A percentile compares a stretch with the other conserved stretches of the same genome.
Evolutionary conservation across 2,329 filamentous ascomycete species (phyloP).

Genomic region (Cladophialophora psammophila): DNA sequence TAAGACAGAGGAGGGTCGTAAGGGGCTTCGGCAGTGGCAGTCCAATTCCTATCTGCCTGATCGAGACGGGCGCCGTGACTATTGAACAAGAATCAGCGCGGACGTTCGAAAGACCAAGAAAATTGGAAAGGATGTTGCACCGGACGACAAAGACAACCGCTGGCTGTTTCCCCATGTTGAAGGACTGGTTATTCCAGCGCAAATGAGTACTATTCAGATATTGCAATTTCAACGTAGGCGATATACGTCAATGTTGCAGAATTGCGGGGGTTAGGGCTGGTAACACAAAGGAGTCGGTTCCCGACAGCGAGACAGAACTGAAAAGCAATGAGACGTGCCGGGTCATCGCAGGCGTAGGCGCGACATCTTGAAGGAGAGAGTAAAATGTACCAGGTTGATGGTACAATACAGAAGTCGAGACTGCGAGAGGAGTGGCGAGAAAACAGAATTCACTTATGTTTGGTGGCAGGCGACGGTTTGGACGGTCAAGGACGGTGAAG

Average conservation of each 20-base stretch:
- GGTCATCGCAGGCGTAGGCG: constrained; percentile 2
- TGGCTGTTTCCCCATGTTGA: constrained; percentile 50
- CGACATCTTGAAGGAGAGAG: constrained; percentile 9
- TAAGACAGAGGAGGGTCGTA: constrained; percentile 97
- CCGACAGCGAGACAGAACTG: background rate
- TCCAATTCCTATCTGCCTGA: constrained; percentile 93
- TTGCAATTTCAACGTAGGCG: background rate
- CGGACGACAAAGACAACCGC: constrained; percentile 53
- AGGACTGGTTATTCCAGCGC: background rate
- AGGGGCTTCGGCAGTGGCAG: constrained; percentile 87
- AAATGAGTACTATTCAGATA: background rate
- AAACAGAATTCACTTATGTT: background rate
- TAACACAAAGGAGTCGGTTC: background rate
- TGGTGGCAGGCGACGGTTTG: background rate
- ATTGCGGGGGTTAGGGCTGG: constrained; percentile 5
- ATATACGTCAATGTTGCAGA: constrained; percentile 3
- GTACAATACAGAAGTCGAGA: background rate
- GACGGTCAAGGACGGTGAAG: constrained; percentile 2
- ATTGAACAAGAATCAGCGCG: constrained; percentile 11
- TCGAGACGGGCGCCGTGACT: constrained; percentile 94
- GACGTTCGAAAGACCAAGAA: background rate
- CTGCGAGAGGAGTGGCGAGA: background rate
- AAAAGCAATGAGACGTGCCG: background rate
- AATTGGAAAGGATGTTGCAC: constrained; percentile 39
- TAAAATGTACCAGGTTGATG: constrained; percentile 4